Percentiles rank a stretch among this genome's conserved stretches.
Evolutionary conservation across 2,329 filamentous ascomycete species (phyloP).

Genomic region (Leptographium procerum): DNA sequence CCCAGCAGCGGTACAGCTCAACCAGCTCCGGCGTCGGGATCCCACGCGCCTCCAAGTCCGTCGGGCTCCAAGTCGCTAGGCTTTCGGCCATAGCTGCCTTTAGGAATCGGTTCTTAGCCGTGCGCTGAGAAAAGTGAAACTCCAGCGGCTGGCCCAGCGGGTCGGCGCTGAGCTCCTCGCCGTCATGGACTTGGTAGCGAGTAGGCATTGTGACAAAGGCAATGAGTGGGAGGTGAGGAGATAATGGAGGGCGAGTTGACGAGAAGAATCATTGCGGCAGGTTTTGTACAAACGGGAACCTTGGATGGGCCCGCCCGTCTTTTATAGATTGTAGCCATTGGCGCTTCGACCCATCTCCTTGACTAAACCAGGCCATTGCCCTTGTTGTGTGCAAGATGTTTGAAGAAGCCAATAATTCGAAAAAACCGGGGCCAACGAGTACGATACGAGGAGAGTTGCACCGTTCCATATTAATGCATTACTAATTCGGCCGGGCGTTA

Average conservation of each 20-base stretch:
- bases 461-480: neutral
- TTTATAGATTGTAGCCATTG: too few relatives aligned
- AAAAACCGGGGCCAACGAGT: too few relatives aligned
- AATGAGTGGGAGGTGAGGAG: neutral
- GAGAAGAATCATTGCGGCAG: too few relatives aligned
- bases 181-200: neutral
- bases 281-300: too few relatives aligned
- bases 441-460: too few relatives aligned
- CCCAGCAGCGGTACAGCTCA: constrained; percentile 47
- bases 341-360: too few relatives aligned
- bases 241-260: neutral
- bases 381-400: too few relatives aligned
- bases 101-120: constrained; percentile 53
- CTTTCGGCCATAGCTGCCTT: constrained; percentile 59
- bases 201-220: neutral
- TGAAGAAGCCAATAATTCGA: too few relatives aligned
- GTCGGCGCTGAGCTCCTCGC: neutral
- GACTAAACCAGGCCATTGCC: too few relatives aligned
- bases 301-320: too few relatives aligned
- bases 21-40: constrained; percentile 28
- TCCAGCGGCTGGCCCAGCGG: constrained; percentile 33
- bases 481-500: neutral
- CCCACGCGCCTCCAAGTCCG: constrained; percentile 36
- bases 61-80: constrained; percentile 47
- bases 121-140: constrained; percentile 39